phyloP scores from a whole-genome alignment of 805 yeast genomes.

The Metschnikowia vanudenii region DNA sequence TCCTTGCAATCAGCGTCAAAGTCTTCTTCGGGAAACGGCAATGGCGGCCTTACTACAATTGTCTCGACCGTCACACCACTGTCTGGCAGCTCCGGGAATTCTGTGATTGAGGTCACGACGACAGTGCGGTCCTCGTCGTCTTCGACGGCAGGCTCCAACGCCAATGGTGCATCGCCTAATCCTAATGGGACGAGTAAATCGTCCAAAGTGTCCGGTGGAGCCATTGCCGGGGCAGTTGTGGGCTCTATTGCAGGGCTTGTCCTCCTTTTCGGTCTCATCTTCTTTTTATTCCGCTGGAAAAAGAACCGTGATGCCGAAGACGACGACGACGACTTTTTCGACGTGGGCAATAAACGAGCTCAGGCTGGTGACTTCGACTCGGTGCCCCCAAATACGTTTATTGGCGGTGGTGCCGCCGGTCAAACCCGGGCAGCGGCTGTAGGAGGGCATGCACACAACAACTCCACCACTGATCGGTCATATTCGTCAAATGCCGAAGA shows the following conservation, averaged over 20 bases:
- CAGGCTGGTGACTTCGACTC: constrained; percentile 26
- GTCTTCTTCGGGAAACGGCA: constrained; percentile 4
- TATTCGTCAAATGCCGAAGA: constrained; percentile 19
- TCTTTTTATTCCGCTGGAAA: constrained; percentile 44
- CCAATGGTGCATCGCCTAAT: constrained; percentile 2
- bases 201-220: constrained; percentile 33
- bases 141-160: constrained; percentile 8
- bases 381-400: constrained; percentile 26
- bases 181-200: constrained; percentile 12
- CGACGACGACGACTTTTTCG: constrained; percentile 39
- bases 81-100: constrained; percentile 14
- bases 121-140: constrained; percentile 16
- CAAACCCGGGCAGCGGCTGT: constrained; percentile 16
- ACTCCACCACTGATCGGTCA: constrained; percentile 18
- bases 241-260: constrained; percentile 41
- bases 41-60: constrained; percentile 19
- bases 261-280: constrained; percentile 27
- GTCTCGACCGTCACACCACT: constrained; percentile 21
- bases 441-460: constrained; percentile 17
- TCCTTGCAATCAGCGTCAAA: background rate
- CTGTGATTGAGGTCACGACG: constrained; percentile 25
- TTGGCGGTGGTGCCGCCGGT: constrained; percentile 17
- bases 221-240: constrained; percentile 44
- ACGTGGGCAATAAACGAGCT: constrained; percentile 11
- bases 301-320: constrained; percentile 29